Evolutionary conservation across 2,329 filamentous ascomycete species (phyloP).

Genomic region (Pestalotiopsis sp.): DNA sequence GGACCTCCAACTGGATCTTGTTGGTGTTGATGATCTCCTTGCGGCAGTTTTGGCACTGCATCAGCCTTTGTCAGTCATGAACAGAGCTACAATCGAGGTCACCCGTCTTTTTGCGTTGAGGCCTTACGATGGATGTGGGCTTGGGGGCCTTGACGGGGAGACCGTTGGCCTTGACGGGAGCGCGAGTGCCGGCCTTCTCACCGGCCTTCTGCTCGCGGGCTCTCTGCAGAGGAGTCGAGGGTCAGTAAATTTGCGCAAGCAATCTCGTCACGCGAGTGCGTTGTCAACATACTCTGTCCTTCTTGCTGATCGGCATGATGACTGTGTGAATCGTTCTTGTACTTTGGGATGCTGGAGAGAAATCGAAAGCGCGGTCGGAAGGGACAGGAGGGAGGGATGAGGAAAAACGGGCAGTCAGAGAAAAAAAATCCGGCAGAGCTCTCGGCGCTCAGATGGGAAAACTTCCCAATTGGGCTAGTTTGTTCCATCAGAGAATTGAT

Average conservation of each 20-base stretch:
- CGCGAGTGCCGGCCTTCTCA: conserved; percentile 55
- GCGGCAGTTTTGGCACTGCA: conserved; percentile 51
- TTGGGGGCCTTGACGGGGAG: conserved; percentile 57
- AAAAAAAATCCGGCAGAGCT: neutral
- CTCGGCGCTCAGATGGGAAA: neutral
- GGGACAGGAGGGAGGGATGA: neutral
- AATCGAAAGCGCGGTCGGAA: neutral
- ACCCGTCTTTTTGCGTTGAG: neutral
- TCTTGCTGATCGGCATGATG: conserved; percentile 19
- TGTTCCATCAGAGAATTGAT: too few relatives aligned
- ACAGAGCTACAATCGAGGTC: conserved; percentile 19
- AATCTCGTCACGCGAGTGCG: neutral
- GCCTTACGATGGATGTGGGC: conserved; percentile 49
- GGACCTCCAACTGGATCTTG: conserved; percentile 52
- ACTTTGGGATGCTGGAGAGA: neutral
- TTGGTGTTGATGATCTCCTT: conserved; percentile 56
- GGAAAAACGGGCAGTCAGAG: neutral
- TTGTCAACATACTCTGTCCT: conserved; percentile 15
- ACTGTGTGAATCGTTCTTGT: neutral
- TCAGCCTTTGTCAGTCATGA: neutral
- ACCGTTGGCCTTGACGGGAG: conserved; percentile 56
- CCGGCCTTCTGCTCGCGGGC: conserved; percentile 58
- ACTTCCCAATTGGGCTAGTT: neutral
- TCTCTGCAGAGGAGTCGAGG: conserved; percentile 36
- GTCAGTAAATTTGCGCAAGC: neutral